phyloP scores from a whole-genome alignment of 352 stramenopile genomes.

The Phytophthora rubi region DNA sequence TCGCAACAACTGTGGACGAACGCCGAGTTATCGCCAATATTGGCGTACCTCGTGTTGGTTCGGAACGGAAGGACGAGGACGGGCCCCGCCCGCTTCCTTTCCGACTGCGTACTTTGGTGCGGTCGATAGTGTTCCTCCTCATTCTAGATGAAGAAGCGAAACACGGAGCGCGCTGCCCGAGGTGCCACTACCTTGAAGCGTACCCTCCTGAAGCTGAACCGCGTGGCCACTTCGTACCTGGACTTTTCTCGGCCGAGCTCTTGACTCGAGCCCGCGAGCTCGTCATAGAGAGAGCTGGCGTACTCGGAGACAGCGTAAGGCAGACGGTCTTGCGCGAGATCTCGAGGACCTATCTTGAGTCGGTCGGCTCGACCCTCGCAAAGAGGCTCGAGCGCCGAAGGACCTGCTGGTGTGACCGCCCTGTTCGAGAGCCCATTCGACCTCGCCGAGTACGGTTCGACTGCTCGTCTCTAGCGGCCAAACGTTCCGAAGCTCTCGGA shows the following conservation, averaged over 20 bases:
- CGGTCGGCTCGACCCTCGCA: neutral
- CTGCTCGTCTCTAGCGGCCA: neutral
- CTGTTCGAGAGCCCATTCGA: neutral
- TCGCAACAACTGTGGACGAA: neutral
- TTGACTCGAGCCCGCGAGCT: neutral
- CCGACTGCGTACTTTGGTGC: too few species aligned
- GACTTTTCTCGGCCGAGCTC: neutral
- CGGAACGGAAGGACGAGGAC: neutral
- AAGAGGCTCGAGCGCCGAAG: neutral
- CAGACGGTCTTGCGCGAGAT: neutral
- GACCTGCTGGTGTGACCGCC: neutral
- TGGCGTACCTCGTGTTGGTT: neutral
- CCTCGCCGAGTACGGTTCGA: neutral
- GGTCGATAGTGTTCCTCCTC: too few species aligned
- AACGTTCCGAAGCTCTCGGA: neutral
- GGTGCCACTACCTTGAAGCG: too few species aligned
- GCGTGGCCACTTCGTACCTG: neutral
- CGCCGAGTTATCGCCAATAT: neutral
- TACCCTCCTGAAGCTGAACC: neutral
- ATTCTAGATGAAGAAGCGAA: too few species aligned
- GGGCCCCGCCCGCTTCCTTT: too few species aligned
- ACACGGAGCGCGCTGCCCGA: too few species aligned
- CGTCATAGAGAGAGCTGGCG: neutral
- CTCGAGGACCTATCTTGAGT: neutral
- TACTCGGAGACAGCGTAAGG: neutral